Evolutionary conservation across 2,329 filamentous ascomycete genomes (phyloP), one percentile per base, ranked within the genome.

Genomic region (Xylariales sp.): DNA sequence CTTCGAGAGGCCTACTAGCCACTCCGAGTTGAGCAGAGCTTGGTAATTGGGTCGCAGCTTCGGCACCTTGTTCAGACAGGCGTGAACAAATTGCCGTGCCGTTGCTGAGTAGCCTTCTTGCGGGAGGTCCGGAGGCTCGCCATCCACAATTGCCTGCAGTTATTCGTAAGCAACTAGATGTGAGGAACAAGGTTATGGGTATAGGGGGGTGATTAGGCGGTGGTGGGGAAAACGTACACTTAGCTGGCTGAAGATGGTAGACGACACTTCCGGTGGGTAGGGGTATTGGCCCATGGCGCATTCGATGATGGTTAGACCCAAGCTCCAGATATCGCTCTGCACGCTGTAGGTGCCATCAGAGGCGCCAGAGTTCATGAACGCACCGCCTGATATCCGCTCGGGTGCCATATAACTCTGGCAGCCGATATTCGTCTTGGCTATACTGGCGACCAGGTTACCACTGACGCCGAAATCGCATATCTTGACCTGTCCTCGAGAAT

Each of bases 381-480:
- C 85, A 40, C 90, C 89, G 33, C 88, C 88, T 7, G 88, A 88
- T 53, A 98, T 98, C 48, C 93, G 74, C 62, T 98, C 93, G 0
- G 93, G 93, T 0, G 93, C 93, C 93, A 98, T 98, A 66, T 98
- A 98, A 57, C 90, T 96, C 65, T 98, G 93, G 56, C 93, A 98
- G 27, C 93, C 93, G 54, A 98, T 98, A 59, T 98, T 98, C 19
- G 93, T 98, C 66, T 94, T 95, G 36, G 93, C 93, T 53, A 97
- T 97, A 67, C 89, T 95, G 17, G 93, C 91, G 16, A 98, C 93
- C 17, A 98, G 69, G 54, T 98, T 98, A 37, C 93, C 93, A 49
- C 87, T 94, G 39, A 98, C 93, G 40, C 93, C 93, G 60, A 98
- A 98, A 63, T 98, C 93, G 63, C 93, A 98, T 41, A 98, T 95